Evolutionary conservation across 331 rosid species (phyloP).

Genomic region (Quercus tomentella): DNA sequence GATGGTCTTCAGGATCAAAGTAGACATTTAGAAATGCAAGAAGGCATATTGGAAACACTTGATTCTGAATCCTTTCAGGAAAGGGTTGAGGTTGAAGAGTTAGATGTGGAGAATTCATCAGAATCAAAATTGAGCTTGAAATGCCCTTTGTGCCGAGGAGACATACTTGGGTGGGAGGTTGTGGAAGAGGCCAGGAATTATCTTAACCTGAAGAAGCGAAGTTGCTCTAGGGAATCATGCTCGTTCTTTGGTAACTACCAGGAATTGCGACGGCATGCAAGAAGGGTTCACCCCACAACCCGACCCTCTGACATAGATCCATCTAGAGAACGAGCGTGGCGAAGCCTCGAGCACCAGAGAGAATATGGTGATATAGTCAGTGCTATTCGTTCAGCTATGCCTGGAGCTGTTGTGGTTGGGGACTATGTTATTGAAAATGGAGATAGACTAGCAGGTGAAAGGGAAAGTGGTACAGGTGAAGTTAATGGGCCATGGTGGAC

Average conservation of each 20-base stretch:
- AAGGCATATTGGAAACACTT: slow-evolving; percentile 58
- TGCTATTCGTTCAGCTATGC: slow-evolving; percentile 88
- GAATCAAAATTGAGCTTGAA: slow-evolving; percentile 57
- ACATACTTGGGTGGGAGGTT: slow-evolving; percentile 79
- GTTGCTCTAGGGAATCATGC: slow-evolving; percentile 87
- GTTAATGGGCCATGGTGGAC: slow-evolving; percentile 64
- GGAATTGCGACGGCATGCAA: slow-evolving; percentile 86
- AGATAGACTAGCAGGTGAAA: slow-evolving; percentile 56
- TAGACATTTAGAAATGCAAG: slow-evolving; percentile 57
- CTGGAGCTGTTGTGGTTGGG: slow-evolving; percentile 81
- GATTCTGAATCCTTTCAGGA: slow-evolving; percentile 74
- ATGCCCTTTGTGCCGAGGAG: slow-evolving; percentile 87
- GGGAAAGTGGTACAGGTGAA: slow-evolving; percentile 41
- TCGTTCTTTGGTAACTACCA: slow-evolving; percentile 79
- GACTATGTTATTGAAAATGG: slow-evolving; percentile 88
- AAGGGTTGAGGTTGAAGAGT: slow-evolving; percentile 57
- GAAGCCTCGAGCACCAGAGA: slow-evolving; percentile 75
- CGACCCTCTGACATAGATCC: slow-evolving; percentile 80
- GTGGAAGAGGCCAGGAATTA: slow-evolving; percentile 79
- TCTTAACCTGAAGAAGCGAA: slow-evolving; percentile 82
- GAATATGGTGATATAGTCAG: slow-evolving; percentile 89
- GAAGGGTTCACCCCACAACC: slow-evolving; percentile 80
- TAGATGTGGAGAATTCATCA: slow-evolving; percentile 56
- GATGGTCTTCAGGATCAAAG: slow-evolving; percentile 59
- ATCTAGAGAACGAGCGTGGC: slow-evolving; percentile 78